Conservation (phyloP, 2,329 filamentous ascomycete genomes). For the Catunica adiposa region DNA sequence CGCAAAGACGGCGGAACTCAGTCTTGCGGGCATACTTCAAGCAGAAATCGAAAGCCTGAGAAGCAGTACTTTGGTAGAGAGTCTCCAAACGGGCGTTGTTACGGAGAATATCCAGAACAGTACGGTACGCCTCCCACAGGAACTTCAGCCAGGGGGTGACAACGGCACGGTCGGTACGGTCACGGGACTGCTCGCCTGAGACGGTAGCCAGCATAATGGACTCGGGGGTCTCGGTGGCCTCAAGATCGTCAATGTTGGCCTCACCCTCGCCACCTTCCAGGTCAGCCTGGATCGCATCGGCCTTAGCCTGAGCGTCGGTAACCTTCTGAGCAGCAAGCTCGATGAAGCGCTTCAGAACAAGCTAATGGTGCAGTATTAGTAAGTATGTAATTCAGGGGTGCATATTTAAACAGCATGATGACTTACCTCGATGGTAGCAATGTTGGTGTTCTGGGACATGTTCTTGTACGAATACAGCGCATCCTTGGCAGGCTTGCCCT, state of each 20-base stretch:
- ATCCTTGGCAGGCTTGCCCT: constrained; percentile 97
- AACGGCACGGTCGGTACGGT: constrained; percentile 93
- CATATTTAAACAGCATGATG: not conserved
- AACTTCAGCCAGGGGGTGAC: constrained; percentile 99
- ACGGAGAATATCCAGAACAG: constrained; percentile 92
- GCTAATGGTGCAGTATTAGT: constrained; percentile 26
- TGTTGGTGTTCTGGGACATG: constrained; percentile 97
- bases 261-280: constrained; percentile 55
- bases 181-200: constrained; percentile 90
- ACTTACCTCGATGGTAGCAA: constrained; percentile 74
- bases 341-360: constrained; percentile 95
- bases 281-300: constrained; percentile 80
- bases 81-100: constrained; percentile 97
- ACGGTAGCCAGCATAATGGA: constrained; percentile 96
- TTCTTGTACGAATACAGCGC: constrained; percentile 99
- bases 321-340: constrained; percentile 94
- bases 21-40: constrained; percentile 97
- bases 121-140: constrained; percentile 97
- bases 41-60: constrained; percentile 98
- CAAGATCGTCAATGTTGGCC: constrained; percentile 73
- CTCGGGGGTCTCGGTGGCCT: constrained; percentile 93
- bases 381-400: not conserved
- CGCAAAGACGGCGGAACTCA: constrained; percentile 95
- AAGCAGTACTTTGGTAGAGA: constrained; percentile 95
- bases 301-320: constrained; percentile 85